phyloP scores from a whole-genome alignment of 306 rosid genomes.

The Nissolia schottii region DNA sequence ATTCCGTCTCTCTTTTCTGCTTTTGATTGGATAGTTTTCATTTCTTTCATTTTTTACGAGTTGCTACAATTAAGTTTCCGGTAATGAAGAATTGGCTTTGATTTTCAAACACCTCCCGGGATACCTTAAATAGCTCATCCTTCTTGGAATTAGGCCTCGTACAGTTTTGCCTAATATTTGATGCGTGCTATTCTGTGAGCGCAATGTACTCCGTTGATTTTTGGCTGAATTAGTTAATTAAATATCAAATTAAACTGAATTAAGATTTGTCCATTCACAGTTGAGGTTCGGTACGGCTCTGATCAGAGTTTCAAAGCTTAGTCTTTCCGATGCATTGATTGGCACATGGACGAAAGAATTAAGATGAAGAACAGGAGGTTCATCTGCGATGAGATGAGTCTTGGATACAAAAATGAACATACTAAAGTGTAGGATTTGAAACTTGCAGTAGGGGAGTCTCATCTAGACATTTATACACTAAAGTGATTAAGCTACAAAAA shows the following conservation, averaged over 20 bases:
- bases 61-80: not conserved
- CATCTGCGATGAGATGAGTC: too few relatives aligned
- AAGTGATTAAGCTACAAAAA: too few relatives aligned
- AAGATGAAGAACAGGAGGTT: too few relatives aligned
- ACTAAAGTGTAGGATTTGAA: too few relatives aligned
- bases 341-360: too few relatives aligned
- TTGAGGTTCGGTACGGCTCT: not conserved
- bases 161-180: not conserved
- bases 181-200: not conserved
- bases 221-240: not conserved
- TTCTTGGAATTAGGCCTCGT: not conserved
- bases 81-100: not conserved
- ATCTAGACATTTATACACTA: too few relatives aligned
- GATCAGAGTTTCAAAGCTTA: not conserved
- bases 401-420: too few relatives aligned
- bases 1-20: not conserved
- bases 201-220: not conserved
- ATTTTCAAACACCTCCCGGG: not conserved
- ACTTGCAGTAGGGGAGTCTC: too few relatives aligned
- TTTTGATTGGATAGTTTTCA: not conserved
- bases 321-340: not conserved
- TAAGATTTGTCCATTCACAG: not conserved
- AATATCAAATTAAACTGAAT: not conserved
- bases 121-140: not conserved
- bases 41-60: conserved; percentile 7